phyloP scores from a whole-genome alignment of 2,329 filamentous ascomycete genomes.

The Aspergillus fumigatus region DNA sequence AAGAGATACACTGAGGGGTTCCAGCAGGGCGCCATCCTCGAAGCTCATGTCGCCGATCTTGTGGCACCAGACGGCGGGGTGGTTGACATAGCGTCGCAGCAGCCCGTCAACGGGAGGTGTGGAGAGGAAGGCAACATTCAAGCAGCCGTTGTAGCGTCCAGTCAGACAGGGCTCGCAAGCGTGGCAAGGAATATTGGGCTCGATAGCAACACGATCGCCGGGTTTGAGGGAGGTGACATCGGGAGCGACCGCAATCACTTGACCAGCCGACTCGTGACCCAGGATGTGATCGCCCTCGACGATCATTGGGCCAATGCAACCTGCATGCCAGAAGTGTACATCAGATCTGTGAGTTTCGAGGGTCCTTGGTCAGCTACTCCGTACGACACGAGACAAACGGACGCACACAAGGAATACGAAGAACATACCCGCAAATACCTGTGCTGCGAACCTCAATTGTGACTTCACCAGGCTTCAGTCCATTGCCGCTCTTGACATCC shows the following conservation, averaged over 20 bases:
- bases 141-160: slow-evolving; percentile 93
- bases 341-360: slow-evolving; percentile 60
- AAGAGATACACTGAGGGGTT: slow-evolving; percentile 83
- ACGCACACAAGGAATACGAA: not conserved
- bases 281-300: slow-evolving; percentile 85
- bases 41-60: slow-evolving; percentile 91
- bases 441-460: slow-evolving; percentile 87
- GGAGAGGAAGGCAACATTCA: slow-evolving; percentile 77
- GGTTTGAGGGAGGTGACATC: slow-evolving; percentile 73
- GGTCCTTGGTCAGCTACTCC: slow-evolving; percentile 5
- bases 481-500: slow-evolving; percentile 63
- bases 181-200: slow-evolving; percentile 90
- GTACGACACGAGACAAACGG: not conserved
- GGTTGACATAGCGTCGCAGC: slow-evolving; percentile 87
- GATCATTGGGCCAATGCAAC: slow-evolving; percentile 94
- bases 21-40: slow-evolving; percentile 85
- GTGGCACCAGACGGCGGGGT: slow-evolving; percentile 92
- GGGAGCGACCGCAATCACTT: slow-evolving; percentile 66
- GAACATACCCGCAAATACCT: slow-evolving; percentile 81
- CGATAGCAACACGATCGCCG: slow-evolving; percentile 88
- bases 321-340: slow-evolving; percentile 95
- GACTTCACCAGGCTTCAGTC: slow-evolving; percentile 75
- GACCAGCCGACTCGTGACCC: slow-evolving; percentile 83
- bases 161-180: slow-evolving; percentile 86
- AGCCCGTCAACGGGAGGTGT: slow-evolving; percentile 87